Base-by-base conservation (phyloP, 495 filamentous ascomycete genomes). In the Acidiella bohemica region DNA sequence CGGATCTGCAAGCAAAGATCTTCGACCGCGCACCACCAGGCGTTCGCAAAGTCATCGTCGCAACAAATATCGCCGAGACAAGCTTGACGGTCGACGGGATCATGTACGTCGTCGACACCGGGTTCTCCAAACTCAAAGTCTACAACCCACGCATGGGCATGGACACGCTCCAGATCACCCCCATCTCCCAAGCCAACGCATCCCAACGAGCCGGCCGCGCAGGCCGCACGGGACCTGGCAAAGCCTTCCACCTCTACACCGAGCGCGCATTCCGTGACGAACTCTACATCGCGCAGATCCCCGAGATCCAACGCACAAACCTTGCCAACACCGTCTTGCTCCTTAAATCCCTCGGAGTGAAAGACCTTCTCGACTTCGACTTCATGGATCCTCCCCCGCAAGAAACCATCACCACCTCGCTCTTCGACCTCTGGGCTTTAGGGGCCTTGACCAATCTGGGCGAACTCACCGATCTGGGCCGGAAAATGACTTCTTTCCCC, bases 341-440 rank as follows among this genome's bases (percentile, higher is more conserved):
- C 8, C 67, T 99, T 34, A 99, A 99, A 55, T 93, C 85, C 1
- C 67, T 99, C 6, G 88, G 88, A 2, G 90, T 99, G 20, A 86
- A 81, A 54, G 86, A 99, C 50, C 67, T 99, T 13, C 66, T 99
- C 2, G 92, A 99, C 51, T 99, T 99, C 51, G 86, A 96, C 55
- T 99, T 99, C 52, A 94, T 99, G 86, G 92, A 99, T 49, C 90
- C 92, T 0, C 92, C 92, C 5, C 90, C 92, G 0, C 92, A 99
- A 60, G 92, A 99, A 46, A 94, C 86, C 4, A 99, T 99, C 51
- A 84, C 84, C 7, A 99, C 92, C 0, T 93, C 85, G 1, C 71
- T 99, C 2, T 99, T 96, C 66, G 92, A 99, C 53, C 75, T 99
- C 10, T 99, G 92, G 92, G 87, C 92, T 0, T 68, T 99, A 9